Percentiles rank a stretch among this genome's conserved stretches.
phyloP scores from a whole-genome alignment of 805 yeast genomes.

The Kluyveromyces aestuarii region DNA sequence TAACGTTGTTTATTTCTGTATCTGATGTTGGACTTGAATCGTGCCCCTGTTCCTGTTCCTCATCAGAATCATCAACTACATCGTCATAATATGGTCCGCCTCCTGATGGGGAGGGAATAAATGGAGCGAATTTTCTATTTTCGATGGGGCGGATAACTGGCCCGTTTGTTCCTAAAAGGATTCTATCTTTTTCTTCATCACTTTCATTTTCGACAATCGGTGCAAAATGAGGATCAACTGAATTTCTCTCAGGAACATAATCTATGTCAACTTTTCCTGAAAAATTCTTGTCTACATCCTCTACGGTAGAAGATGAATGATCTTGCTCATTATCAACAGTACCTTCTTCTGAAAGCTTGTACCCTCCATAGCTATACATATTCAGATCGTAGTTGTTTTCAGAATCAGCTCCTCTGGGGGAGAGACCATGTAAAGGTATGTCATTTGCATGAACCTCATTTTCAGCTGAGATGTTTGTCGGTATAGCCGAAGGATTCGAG shows the following conservation, averaged over 20 bases:
- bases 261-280: neutral
- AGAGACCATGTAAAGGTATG: neutral
- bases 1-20: too few relatives aligned
- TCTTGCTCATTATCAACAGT: neutral
- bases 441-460: neutral
- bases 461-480: neutral
- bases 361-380: slow-evolving; percentile 8
- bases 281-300: neutral
- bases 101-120: slow-evolving; percentile 11
- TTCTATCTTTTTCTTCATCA: neutral
- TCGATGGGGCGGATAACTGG: slow-evolving; percentile 23
- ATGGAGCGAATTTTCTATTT: slow-evolving; percentile 13
- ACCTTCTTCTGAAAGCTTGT: neutral
- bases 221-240: neutral
- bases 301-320: neutral
- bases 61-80: slow-evolving; percentile 36
- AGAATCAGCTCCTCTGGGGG: neutral
- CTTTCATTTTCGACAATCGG: neutral
- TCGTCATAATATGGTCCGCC: slow-evolving; percentile 41
- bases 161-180: slow-evolving; percentile 1
- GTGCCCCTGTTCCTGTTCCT: slow-evolving; percentile 27
- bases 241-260: neutral
- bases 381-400: neutral
- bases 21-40: slow-evolving; percentile 5
- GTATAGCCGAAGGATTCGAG: neutral